phyloP scores from a whole-genome alignment of 768 basidiomycete species.

The Auriscalpium microsporum region DNA sequence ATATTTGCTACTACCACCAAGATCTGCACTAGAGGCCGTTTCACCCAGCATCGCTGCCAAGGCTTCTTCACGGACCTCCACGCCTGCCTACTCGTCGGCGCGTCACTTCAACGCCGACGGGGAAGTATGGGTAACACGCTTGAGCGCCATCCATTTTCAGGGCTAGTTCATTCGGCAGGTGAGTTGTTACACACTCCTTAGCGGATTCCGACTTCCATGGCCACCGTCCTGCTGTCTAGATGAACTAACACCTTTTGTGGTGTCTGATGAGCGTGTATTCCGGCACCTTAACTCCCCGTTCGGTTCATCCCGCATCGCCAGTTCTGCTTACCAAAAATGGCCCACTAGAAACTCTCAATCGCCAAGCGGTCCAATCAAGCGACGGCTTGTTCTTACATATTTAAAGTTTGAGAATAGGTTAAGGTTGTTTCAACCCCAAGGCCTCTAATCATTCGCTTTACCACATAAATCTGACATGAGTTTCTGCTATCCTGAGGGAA shows the following conservation, averaged over 20 bases:
- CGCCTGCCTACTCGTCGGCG: conserved; percentile 70
- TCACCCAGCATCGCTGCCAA: conserved; percentile 65
- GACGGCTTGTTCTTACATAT: conserved; percentile 50
- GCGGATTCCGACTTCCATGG: conserved; percentile 81
- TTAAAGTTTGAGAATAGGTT: conserved; percentile 73
- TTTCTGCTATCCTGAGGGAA: conserved; percentile 71
- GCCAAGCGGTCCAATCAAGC: conserved; percentile 39
- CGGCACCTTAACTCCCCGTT: conserved; percentile 72
- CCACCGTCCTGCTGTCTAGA: conserved; percentile 85
- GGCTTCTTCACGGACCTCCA: conserved; percentile 58
- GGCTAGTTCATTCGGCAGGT: conserved; percentile 88
- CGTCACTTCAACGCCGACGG: conserved; percentile 66
- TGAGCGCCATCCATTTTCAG: conserved; percentile 89
- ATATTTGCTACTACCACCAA: conserved; percentile 87
- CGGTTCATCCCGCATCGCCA: conserved; percentile 66
- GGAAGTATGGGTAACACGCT: conserved; percentile 80
- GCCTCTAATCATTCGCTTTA: conserved; percentile 90
- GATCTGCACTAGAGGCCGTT: conserved; percentile 81
- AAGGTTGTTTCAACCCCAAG: conserved; percentile 80
- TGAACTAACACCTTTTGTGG: conserved; percentile 80
- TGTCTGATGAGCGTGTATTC: conserved; percentile 79
- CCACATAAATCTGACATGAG: conserved; percentile 49
- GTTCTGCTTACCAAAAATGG: conserved; percentile 70
- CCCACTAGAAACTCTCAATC: conserved; percentile 66
- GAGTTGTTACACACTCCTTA: conserved; percentile 86